Base-by-base conservation (phyloP, 2,329 filamentous ascomycete species). In the Neobulgaria alba region DNA sequence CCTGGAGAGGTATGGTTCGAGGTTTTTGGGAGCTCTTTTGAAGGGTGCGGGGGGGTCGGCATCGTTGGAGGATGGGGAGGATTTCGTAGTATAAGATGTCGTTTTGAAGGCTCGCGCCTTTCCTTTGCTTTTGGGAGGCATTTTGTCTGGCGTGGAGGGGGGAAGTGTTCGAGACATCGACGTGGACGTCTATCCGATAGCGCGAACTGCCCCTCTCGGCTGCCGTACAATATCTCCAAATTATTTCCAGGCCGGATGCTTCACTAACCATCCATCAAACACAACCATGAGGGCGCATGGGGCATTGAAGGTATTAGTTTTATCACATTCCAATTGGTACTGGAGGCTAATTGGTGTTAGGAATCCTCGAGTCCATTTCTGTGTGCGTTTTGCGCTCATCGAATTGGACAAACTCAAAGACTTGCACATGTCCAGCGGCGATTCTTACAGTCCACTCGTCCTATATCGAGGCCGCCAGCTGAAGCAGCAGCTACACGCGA, bases 41-140 rank as follows among this genome's bases (percentile, higher is more conserved):
- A 92, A 94, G 5, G 85, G 85, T 20, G 70, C 61, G 0, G 79
- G 79, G 5, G 68, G 69, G 3, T 53, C 48, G 9, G 41, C 30
- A 30, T 45, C 33, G n/a, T n/a, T n/a, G 29, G 48, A 26, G 4
- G 38, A 14, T 4, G 43, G 12, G 9, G 45, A 42, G 10, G 47
- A 14, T 39, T 46, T 53, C 9, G 47, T 16, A 10, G 39, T 29
- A 12, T 46, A 37, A 15, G 43, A 39, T 33, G 29, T 41, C 10
- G 41, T 34, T 33, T 50, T 54, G 26, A 55, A 55, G 31, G 52
- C 50, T 42, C 50, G 53, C 33, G 42, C 47, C 48, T 59, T 59
- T 17, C 39, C 37, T 42, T 54, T 57, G 5, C 37, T 31, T 47
- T 57, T 59, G 5, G 56, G 55, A 52, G 57, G 50, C 57, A 60